Percentiles rank a stretch among this genome's conserved stretches.
phyloP scores from a whole-genome alignment of 75 land plant species.

The Selaginella moellendorffii region DNA sequence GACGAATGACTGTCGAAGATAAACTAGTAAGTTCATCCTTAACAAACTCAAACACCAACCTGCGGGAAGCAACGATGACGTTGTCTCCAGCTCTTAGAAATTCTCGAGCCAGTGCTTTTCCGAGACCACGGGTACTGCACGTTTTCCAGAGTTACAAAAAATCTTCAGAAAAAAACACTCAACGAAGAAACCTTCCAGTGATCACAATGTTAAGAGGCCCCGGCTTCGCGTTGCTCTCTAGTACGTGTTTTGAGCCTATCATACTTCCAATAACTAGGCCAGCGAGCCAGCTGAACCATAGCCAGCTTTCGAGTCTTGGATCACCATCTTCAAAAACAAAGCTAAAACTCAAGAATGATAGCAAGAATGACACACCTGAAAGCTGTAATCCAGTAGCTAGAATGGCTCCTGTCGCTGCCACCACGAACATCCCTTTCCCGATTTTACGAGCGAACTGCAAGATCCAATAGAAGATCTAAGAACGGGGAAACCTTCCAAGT shows the following conservation, averaged over 20 bases:
- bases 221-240: constrained; percentile 61
- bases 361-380: constrained; percentile 39
- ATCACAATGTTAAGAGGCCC: constrained; percentile 94
- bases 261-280: constrained; percentile 78
- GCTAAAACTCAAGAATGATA: not conserved
- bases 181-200: constrained; percentile 99
- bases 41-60: constrained; percentile 27
- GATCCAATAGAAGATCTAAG: too few relatives aligned
- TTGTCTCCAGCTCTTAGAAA: constrained; percentile 88
- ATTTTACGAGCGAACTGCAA: constrained; percentile 45
- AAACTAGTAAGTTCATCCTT: not conserved
- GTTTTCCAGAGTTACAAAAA: not conserved
- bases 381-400: constrained; percentile 65
- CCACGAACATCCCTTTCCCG: constrained; percentile 57
- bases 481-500: not conserved
- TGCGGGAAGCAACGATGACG: constrained; percentile 89
- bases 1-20: constrained; percentile 11
- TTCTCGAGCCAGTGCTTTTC: constrained; percentile 97
- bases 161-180: too few relatives aligned
- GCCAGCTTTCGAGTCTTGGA: constrained; percentile 37
- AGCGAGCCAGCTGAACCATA: constrained; percentile 90
- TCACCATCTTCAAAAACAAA: constrained; percentile 46
- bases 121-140: constrained; percentile 85
- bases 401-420: constrained; percentile 80
- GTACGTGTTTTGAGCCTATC: constrained; percentile 77